These are phyloP conservation scores for Saturnispora gosingensis DNA, from an alignment of 805 yeast species.

Conservation along the genomic window DNA sequence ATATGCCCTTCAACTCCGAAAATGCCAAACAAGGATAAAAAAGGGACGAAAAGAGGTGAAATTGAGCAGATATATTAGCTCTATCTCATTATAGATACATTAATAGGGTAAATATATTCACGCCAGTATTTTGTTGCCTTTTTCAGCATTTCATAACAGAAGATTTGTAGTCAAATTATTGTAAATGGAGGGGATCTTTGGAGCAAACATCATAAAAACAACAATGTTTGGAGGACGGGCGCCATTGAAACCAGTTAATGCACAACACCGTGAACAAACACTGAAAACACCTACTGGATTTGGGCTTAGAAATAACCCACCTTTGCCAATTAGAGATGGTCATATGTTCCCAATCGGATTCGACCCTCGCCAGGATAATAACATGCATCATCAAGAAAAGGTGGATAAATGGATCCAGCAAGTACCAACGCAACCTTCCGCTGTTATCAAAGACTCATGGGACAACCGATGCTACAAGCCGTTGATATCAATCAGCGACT, in stretches of 20 bases:
- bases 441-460: slow-evolving; percentile 22
- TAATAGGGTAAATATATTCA: not conserved
- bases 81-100: not conserved
- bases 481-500: slow-evolving; percentile 26
- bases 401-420: slow-evolving; percentile 53
- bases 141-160: not conserved
- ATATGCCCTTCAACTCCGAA: slow-evolving; percentile 1
- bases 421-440: slow-evolving; percentile 38
- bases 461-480: slow-evolving; percentile 44
- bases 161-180: not conserved
- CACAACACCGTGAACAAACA: not conserved
- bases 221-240: not conserved
- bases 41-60: not conserved
- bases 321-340: not conserved
- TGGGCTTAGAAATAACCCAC: not conserved
- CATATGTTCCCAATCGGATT: slow-evolving; percentile 37
- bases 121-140: not conserved
- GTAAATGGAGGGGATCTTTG: not conserved
- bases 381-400: slow-evolving; percentile 60
- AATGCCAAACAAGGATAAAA: not conserved
- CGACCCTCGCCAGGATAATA: slow-evolving; percentile 52
- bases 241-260: slow-evolving; percentile 5
- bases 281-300: not conserved
- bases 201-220: not conserved
- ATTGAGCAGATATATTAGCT: not conserved